Conservation (phyloP, 768 basidiomycete genomes). For the Hygrophorus pudorinus region DNA sequence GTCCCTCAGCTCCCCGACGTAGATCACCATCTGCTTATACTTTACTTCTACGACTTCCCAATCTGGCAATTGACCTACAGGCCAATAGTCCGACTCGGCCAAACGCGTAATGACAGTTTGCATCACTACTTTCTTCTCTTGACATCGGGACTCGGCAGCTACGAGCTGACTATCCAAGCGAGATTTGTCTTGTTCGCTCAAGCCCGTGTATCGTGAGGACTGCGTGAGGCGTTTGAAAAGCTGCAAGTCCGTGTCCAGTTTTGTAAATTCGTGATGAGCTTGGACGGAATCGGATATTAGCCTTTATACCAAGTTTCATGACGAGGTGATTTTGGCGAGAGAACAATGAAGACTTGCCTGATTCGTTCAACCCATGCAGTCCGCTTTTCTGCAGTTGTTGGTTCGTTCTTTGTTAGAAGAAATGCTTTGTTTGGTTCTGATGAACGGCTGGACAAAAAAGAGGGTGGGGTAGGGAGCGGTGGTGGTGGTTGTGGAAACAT, state of each 20-base stretch:
- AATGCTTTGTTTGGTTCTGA: not conserved
- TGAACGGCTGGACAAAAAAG: slow-evolving; percentile 2
- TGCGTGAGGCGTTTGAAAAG: slow-evolving; percentile 10
- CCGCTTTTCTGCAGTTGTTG: slow-evolving; percentile 11
- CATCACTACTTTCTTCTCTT: slow-evolving; percentile 13
- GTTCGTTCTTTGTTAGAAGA: slow-evolving; percentile 5
- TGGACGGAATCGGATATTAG: slow-evolving; percentile 8
- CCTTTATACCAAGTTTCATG: not conserved
- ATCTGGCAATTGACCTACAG: slow-evolving; percentile 14
- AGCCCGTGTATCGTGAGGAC: slow-evolving; percentile 6
- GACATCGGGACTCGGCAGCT: slow-evolving; percentile 13
- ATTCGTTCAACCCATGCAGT: slow-evolving; percentile 17
- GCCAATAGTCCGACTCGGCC: slow-evolving; percentile 20
- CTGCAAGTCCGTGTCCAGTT: slow-evolving; percentile 13
- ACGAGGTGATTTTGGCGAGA: not conserved
- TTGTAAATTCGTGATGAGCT: slow-evolving; percentile 7
- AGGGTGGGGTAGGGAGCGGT: slow-evolving; percentile 11
- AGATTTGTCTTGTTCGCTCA: slow-evolving; percentile 11
- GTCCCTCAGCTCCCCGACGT: slow-evolving; percentile 14
- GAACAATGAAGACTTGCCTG: slow-evolving; percentile 9
- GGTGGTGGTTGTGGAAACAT: slow-evolving; percentile 9
- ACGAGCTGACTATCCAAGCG: slow-evolving; percentile 10
- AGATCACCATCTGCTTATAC: slow-evolving; percentile 14
- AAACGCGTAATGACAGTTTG: slow-evolving; percentile 12
- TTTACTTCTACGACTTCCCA: slow-evolving; percentile 12